Evolutionary conservation across 75 land plant species (phyloP), one percentile per base, ranked within the genome.

Genomic region (Selaginella tamariscina): DNA sequence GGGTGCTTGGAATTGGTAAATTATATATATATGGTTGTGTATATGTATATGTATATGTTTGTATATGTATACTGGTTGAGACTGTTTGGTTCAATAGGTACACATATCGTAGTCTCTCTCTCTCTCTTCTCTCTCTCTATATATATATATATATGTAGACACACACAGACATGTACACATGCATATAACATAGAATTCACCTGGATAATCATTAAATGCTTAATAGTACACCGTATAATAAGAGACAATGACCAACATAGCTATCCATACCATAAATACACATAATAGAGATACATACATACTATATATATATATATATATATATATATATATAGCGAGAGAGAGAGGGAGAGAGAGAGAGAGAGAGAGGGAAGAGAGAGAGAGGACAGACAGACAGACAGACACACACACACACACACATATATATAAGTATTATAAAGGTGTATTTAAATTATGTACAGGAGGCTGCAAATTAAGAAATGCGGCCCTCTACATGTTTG

Each of bases 1-100:
- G 54, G 93, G 93, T 2, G 74, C 77, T 26, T 88, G 89, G 89
- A 86, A 83, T 54, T 88, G 93, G 93, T 86, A 29, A 32, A 70
- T 21, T 56, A 27, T 71, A 56, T 32, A 5, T 15, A 5, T 39
- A 5, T 39, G 15, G 29, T 5, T 2, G 18, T 49, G 26, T 15
- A 9, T 9, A 13, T 39, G 9, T 26, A 2, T 13, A 9, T 1
- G 27, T 15, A 28, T n/a, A n/a, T n/a, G n/a, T n/a, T n/a, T n/a
- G n/a, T n/a, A n/a, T n/a, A n/a, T n/a, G 2, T 39, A 65, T 31
- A n/a, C 30, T 65, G 24, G n/a, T 1, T 65, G 20, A 39, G n/a
- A 18, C 22, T 60, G 26, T 23, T 60, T 59, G 22, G 29, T 23
- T 21, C 29, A 30, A 32, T 8, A 18, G 13, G 9, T 9, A 8